A percentile compares a stretch with the other conserved stretches of the same genome.
Conservation (phyloP, 2,329 filamentous ascomycete species). For the Hirsutella thompsonii region DNA sequence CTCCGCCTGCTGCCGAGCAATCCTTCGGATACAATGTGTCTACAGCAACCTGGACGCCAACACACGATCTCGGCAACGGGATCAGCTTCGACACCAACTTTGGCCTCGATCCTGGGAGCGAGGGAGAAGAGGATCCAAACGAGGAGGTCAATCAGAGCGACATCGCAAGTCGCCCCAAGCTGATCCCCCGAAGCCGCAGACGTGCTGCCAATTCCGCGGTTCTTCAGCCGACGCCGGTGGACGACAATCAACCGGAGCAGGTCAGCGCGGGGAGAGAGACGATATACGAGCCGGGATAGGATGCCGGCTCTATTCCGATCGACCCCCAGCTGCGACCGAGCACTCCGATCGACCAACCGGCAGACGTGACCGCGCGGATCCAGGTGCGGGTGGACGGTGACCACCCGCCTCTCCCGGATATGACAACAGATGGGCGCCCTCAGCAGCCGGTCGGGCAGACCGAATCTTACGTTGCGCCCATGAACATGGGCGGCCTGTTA, state of each 20-base stretch:
- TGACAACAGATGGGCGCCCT: not conserved
- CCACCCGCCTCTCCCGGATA: not conserved
- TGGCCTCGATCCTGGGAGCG: not conserved
- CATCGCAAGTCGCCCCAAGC: constrained; percentile 1
- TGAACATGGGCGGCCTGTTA: constrained; percentile 2
- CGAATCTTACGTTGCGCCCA: not conserved
- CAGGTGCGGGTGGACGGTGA: not conserved
- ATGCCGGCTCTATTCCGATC: not conserved
- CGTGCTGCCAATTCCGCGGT: not conserved
- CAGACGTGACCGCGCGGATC: not conserved
- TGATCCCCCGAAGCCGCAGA: not conserved
- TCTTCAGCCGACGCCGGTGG: not conserved
- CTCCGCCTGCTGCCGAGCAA: not conserved
- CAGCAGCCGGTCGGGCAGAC: not conserved
- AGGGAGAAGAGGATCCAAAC: not conserved
- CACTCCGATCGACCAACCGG: not conserved
- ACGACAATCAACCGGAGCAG: not conserved
- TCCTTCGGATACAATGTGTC: not conserved
- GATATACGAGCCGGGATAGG: not conserved
- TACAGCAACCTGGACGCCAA: not conserved
- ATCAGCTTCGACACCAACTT: not conserved
- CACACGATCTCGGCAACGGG: not conserved
- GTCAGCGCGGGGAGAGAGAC: not conserved
- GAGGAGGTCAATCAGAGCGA: constrained; percentile 1
- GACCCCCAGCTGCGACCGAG: not conserved